Conservation (phyloP, 495 filamentous ascomycete genomes). For the Durotheca rogersii region DNA sequence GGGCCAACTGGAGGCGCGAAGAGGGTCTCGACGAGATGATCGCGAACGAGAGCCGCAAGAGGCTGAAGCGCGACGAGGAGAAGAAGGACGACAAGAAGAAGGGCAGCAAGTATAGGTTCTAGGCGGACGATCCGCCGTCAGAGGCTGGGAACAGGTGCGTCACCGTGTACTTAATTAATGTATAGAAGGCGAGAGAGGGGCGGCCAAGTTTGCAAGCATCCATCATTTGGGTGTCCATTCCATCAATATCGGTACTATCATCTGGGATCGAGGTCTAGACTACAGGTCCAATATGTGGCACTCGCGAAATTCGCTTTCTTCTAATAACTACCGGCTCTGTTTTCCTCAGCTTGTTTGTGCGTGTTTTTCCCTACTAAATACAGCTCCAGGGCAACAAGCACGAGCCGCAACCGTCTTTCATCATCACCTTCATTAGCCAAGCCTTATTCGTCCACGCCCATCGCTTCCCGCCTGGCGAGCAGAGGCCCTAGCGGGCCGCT, state of each 20-base stretch:
- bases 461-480: no score
- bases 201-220: not conserved
- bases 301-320: no score
- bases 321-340: no score
- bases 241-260: not conserved
- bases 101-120: constrained; percentile 36
- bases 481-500: not conserved
- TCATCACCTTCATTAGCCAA: not conserved
- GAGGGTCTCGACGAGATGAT: constrained; percentile 98
- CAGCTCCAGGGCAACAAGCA: not conserved
- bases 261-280: not conserved
- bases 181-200: constrained; percentile 15
- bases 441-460: no score
- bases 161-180: constrained; percentile 20
- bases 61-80: constrained; percentile 83
- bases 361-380: no score
- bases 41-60: constrained; percentile 85
- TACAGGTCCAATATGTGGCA: not conserved
- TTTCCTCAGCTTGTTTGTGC: no score
- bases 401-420: not conserved
- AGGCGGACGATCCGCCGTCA: not conserved
- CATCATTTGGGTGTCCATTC: not conserved
- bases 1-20: constrained; percentile 76
- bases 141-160: no score
- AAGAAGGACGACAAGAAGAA: constrained; percentile 53